A percentile compares a stretch with the other conserved stretches of the same genome.
These are phyloP conservation scores for Apiotrichum veenhuisii DNA, from an alignment of 1,284 basidiomycete genomes.

Conservation along the genomic window DNA sequence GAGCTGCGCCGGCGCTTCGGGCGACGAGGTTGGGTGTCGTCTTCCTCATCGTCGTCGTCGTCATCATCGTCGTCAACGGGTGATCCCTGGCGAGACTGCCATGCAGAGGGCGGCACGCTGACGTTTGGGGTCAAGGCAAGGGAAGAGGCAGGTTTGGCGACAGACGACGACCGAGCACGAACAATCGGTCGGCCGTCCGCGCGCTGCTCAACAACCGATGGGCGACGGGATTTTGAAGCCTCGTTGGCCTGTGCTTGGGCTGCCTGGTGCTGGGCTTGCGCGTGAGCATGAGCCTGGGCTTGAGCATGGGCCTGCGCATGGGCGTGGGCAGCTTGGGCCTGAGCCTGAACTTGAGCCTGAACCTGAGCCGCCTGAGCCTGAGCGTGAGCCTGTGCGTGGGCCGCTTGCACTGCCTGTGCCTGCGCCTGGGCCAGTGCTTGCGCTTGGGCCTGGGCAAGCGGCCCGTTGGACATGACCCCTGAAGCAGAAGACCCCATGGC, in stretches of 20 bases:
- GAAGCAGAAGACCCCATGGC: conserved; percentile 13
- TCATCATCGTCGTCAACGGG: conserved; percentile 36
- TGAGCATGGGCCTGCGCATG: conserved; percentile 33
- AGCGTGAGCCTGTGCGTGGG: conserved; percentile 13
- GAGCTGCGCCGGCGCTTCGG: conserved; percentile 41
- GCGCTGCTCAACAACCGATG: conserved; percentile 24
- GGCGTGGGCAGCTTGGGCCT: conserved; percentile 5
- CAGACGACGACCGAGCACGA: conserved; percentile 37
- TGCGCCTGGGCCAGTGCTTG: conserved; percentile 14
- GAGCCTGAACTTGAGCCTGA: conserved; percentile 18
- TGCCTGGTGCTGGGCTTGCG: conserved; percentile 7
- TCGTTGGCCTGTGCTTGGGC: not conserved
- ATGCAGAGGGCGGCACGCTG: conserved; percentile 42
- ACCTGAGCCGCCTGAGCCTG: conserved; percentile 30
- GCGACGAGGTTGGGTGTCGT: conserved; percentile 30
- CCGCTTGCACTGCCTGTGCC: conserved; percentile 5
- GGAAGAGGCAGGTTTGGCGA: conserved; percentile 26
- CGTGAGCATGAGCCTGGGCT: conserved; percentile 9
- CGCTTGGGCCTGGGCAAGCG: conserved; percentile 6
- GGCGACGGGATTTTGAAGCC: conserved; percentile 10
- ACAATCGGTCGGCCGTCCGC: conserved; percentile 40
- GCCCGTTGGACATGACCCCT: conserved; percentile 1
- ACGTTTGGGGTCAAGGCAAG: conserved; percentile 28
- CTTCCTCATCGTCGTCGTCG: conserved; percentile 40
- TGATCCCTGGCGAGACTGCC: conserved; percentile 39